Evolutionary conservation across 164 flowering plant genomes (phyloP).

Genomic region (Saururus chinensis): DNA sequence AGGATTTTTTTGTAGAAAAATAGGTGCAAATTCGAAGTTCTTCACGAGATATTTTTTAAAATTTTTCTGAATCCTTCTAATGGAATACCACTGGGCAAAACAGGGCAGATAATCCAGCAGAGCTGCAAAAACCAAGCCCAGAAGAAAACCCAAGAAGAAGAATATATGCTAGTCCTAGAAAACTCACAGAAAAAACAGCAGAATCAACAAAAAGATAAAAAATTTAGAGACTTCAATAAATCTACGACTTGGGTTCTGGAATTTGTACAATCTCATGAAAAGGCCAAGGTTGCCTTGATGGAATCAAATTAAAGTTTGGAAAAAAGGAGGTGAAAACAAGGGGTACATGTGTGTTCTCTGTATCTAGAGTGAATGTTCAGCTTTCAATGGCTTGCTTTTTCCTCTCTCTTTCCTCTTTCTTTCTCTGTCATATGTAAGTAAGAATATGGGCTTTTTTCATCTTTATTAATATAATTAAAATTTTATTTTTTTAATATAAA

Average conservation of each 20-base stretch:
- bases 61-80: neutral
- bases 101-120: constrained; percentile 22
- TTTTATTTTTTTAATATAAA: neutral
- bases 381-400: constrained; percentile 22
- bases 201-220: constrained; percentile 6
- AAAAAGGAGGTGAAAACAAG: constrained; percentile 30
- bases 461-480: neutral
- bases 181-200: constrained; percentile 11
- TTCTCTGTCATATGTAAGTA: neutral
- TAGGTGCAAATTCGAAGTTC: constrained; percentile 1
- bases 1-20: neutral
- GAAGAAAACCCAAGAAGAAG: no score
- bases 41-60: neutral
- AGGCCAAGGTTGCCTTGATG: constrained; percentile 28
- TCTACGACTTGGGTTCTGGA: constrained; percentile 15
- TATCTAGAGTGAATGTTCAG: constrained; percentile 35
- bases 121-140: constrained; percentile 22
- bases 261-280: constrained; percentile 38
- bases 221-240: constrained; percentile 18
- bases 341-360: constrained; percentile 30
- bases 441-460: neutral
- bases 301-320: constrained; percentile 49
- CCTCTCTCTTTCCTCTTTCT: neutral
- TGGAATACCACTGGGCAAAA: neutral
- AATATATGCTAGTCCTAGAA: constrained; percentile 14